These are phyloP conservation scores for Lodderomyces jiufengensis DNA, from an alignment of 1,139 yeast species.

Conservation along the genomic window DNA sequence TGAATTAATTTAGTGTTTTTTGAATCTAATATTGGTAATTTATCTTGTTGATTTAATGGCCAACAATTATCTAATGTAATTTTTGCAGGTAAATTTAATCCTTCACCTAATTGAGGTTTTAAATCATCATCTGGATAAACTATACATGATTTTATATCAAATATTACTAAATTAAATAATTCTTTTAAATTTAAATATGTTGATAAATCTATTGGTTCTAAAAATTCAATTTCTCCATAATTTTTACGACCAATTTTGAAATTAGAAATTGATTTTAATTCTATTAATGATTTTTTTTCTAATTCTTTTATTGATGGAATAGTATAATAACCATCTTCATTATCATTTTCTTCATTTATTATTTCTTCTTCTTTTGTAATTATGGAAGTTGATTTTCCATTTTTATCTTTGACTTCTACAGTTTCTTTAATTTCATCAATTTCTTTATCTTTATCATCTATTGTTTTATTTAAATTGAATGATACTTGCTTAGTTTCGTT, in stretches of 20 bases:
- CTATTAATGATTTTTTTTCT: slow-evolving; percentile 54
- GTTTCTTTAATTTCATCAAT: slow-evolving; percentile 5
- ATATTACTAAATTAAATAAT: slow-evolving; percentile 60
- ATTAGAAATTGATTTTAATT: slow-evolving; percentile 59
- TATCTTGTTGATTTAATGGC: slow-evolving; percentile 70
- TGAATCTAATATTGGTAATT: slow-evolving; percentile 74
- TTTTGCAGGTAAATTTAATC: slow-evolving; percentile 72
- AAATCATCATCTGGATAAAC: slow-evolving; percentile 69
- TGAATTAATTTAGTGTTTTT: slow-evolving; percentile 61
- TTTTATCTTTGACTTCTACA: slow-evolving; percentile 17
- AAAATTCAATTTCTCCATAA: slow-evolving; percentile 72
- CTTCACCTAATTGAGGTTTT: slow-evolving; percentile 72
- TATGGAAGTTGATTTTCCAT: slow-evolving; percentile 14
- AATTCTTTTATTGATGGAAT: slow-evolving; percentile 71
- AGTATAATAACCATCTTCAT: slow-evolving; percentile 78
- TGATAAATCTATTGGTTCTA: slow-evolving; percentile 80
- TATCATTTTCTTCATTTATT: slow-evolving; percentile 23
- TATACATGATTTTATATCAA: slow-evolving; percentile 59
- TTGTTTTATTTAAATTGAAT: slow-evolving; percentile 21
- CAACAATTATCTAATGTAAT: slow-evolving; percentile 75
- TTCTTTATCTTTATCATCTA: slow-evolving; percentile 11
- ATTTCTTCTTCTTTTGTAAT: slow-evolving; percentile 8
- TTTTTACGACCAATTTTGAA: slow-evolving; percentile 80
- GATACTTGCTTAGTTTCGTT: slow-evolving; percentile 31
- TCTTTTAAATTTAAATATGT: slow-evolving; percentile 54